Base-by-base conservation (phyloP, 495 filamentous ascomycete species). In the Glarea lozoyensis region DNA sequence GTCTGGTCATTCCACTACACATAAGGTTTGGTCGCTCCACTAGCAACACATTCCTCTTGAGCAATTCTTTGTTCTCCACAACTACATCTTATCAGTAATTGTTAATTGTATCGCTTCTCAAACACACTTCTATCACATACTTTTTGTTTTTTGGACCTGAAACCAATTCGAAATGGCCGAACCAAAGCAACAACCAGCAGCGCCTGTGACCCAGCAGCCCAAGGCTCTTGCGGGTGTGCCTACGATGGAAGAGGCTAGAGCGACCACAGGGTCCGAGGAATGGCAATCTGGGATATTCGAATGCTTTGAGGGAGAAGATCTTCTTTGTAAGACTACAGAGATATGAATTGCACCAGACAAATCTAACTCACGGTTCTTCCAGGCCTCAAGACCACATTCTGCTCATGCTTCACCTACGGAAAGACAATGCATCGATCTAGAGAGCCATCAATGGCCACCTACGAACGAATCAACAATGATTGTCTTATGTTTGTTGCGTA, bases 321-420 rank as follows among this genome's bases (percentile, higher is more conserved):
- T n/a, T n/a, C n/a, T n/a, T n/a, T n/a, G n/a, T n/a, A n/a, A n/a
- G n/a, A n/a, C n/a, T n/a, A n/a, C n/a, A n/a, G n/a, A n/a, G n/a
- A n/a, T n/a, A n/a, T n/a, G n/a, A 21, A 11, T 15, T 41, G 13
- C 16, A 25, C n/a, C 33, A n/a, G 27, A 1, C 20, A 17, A 19
- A 27, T 17, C 31, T 50, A 41, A 40, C 32, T 18, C 36, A 27
- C 64, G 59, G 11, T 20, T 11, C 9, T 7, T 29, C n/a, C n/a
- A 55, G 52, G 71, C 58, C 42, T 66, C 19, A 44, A 68, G 24
- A 57, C 56, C 29, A 67, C 53, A 37, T 79, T 60, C 52, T 67
- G 68, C 42, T 69, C 75, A 18, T 81, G 77, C 57, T 55, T 75
- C 50, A 54, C 69, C 21, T 65, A 72, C 48, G 75, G 75, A 43